phyloP scores from a whole-genome alignment of 1,284 basidiomycete genomes.

The Irpex sp. region DNA sequence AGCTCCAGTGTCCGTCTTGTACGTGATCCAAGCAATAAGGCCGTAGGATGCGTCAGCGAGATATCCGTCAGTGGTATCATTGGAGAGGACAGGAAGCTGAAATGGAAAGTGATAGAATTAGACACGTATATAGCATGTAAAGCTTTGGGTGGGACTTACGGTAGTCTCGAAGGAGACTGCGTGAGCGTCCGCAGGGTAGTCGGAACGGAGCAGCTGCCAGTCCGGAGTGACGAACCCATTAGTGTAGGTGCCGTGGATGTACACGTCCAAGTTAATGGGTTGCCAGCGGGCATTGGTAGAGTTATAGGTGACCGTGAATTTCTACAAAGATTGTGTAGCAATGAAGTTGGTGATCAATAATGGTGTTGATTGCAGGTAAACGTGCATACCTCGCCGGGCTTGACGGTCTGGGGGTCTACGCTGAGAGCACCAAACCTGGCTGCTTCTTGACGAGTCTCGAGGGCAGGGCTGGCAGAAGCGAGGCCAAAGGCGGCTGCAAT shows the following conservation, averaged over 20 bases:
- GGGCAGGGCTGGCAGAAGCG: not conserved
- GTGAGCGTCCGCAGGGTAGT: not conserved
- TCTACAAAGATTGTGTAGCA: not conserved
- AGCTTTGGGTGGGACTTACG: not conserved
- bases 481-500: not conserved
- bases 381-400: not conserved
- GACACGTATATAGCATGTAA: not conserved
- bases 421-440: not conserved
- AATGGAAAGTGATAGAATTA: not conserved
- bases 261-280: conserved; percentile 5
- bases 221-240: conserved; percentile 1
- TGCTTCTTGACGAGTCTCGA: conserved; percentile 1
- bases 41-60: not conserved
- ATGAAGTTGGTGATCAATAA: not conserved
- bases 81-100: conserved; percentile 1
- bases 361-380: not conserved
- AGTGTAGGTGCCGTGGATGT: conserved; percentile 3
- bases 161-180: not conserved
- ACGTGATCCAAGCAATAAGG: conserved; percentile 6
- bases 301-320: conserved; percentile 6
- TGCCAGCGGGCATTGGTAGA: conserved; percentile 2
- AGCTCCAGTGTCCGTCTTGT: not conserved
- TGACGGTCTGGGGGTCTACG: not conserved
- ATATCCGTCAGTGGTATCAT: not conserved
- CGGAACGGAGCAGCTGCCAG: conserved; percentile 1